Percentiles rank a stretch among this genome's conserved stretches.
phyloP scores from a whole-genome alignment of 2,329 filamentous ascomycete genomes.

The Xylaria sp. region DNA sequence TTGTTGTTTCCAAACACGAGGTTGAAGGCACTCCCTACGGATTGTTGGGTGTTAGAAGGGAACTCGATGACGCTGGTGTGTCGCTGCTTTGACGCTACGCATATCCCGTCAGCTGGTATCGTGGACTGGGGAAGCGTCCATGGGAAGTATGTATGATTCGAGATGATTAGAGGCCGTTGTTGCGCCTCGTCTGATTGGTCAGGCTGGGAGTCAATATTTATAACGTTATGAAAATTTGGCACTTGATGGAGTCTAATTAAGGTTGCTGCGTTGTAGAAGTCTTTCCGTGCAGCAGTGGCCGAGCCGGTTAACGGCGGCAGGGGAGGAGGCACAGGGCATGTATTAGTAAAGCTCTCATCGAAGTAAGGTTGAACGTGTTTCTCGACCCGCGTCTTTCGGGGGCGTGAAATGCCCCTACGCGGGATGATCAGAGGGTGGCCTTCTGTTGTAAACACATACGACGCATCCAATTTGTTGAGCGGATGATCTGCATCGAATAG shows the following conservation, averaged over 20 bases:
- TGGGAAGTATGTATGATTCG: slow-evolving; percentile 88
- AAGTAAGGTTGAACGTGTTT: slow-evolving; percentile 52
- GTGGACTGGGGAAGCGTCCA: slow-evolving; percentile 87
- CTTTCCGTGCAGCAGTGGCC: slow-evolving; percentile 78
- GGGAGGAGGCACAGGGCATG: slow-evolving; percentile 73
- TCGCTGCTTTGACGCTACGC: slow-evolving; percentile 75
- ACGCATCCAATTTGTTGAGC: slow-evolving; percentile 84
- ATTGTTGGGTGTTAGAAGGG: slow-evolving; percentile 60
- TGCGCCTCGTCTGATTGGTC: slow-evolving; percentile 29
- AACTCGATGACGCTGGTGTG: slow-evolving; percentile 77
- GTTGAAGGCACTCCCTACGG: slow-evolving; percentile 56
- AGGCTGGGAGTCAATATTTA: slow-evolving; percentile 34
- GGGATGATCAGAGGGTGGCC: slow-evolving; percentile 93
- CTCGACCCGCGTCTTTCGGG: slow-evolving; percentile 42
- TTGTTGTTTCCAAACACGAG: slow-evolving; percentile 60
- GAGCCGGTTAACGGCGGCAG: slow-evolving; percentile 77
- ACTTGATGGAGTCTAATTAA: slow-evolving; percentile 84
- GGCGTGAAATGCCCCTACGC: slow-evolving; percentile 52
- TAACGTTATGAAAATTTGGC: slow-evolving; percentile 68
- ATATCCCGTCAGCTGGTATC: slow-evolving; percentile 81
- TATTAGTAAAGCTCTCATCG: slow-evolving; percentile 62
- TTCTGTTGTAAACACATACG: slow-evolving; percentile 95
- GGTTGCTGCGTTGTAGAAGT: slow-evolving; percentile 90
- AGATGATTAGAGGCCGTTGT: slow-evolving; percentile 59
- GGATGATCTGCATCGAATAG: slow-evolving; percentile 89